Conservation (phyloP, 1,139 yeast genomes). For the Magnusiomyces fungicola region DNA sequence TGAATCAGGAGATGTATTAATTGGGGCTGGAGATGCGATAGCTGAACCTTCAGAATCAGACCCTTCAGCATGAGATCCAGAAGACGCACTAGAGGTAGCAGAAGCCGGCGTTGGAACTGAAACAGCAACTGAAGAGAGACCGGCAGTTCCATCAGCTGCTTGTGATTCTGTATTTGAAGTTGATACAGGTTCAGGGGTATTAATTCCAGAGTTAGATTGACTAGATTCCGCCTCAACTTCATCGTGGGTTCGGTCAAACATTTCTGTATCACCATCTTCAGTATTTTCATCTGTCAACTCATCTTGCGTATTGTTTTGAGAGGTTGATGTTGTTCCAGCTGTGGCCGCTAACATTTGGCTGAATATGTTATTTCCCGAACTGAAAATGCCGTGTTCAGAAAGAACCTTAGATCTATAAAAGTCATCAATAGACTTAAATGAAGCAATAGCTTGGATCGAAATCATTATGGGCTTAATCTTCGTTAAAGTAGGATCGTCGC, state of each 20-base stretch:
- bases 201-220: background rate
- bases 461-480: conserved; percentile 28
- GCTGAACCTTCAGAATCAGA: too few species aligned
- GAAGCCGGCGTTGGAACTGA: background rate
- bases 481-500: conserved; percentile 21
- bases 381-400: conserved; percentile 15
- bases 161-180: too few species aligned
- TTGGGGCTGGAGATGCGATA: too few species aligned
- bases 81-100: background rate
- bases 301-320: too few species aligned
- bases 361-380: conserved; percentile 1
- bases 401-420: conserved; percentile 35
- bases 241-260: background rate
- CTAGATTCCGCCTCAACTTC: too few species aligned
- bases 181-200: too few species aligned
- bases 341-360: conserved; percentile 1
- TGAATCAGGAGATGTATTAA: too few species aligned
- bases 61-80: background rate
- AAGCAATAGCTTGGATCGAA: conserved; percentile 85
- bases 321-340: background rate
- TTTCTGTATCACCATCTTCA: background rate
- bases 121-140: too few species aligned
- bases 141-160: too few species aligned
- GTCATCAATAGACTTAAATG: conserved; percentile 63
- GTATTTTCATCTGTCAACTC: background rate